These are phyloP conservation scores for Xylariaceae sp. DNA, from an alignment of 2,329 filamentous ascomycete genomes.

Conservation along the genomic window DNA sequence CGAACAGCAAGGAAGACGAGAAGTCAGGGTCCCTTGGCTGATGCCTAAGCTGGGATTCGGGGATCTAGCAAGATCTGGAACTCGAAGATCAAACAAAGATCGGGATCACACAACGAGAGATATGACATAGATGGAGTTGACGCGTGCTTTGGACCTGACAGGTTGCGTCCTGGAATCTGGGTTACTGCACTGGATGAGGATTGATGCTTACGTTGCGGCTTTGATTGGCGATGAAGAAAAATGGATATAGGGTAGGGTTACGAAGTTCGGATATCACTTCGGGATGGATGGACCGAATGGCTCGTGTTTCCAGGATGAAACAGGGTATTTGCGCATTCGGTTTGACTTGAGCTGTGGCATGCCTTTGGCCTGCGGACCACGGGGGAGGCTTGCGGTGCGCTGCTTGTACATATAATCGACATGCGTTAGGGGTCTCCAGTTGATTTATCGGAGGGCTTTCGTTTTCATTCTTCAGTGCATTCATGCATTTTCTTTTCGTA, in stretches of 20 bases:
- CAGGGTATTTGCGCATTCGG: not conserved
- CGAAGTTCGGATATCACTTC: not conserved
- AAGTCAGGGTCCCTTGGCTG: constrained; percentile 31
- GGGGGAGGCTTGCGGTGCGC: not conserved
- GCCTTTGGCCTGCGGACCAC: not conserved
- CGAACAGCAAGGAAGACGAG: constrained; percentile 37
- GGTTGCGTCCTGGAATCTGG: too few species aligned
- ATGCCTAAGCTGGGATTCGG: not conserved
- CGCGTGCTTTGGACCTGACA: too few species aligned
- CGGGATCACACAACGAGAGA: not conserved
- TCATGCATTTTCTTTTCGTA: too few species aligned
- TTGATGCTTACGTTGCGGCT: too few species aligned
- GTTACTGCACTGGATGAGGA: too few species aligned
- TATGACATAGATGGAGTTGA: not conserved
- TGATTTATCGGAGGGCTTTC: too few species aligned
- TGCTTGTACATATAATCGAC: constrained; percentile 15
- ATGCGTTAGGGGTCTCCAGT: too few species aligned
- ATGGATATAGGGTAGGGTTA: not conserved
- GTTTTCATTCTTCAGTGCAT: too few species aligned
- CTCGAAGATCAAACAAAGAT: not conserved
- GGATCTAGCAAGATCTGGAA: not conserved
- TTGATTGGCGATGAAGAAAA: not conserved
- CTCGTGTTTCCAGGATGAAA: not conserved
- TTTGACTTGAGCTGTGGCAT: too few species aligned
- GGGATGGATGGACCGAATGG: not conserved